Base-by-base conservation (phyloP, 139 green algal species). In the Mesostigma viride region DNA sequence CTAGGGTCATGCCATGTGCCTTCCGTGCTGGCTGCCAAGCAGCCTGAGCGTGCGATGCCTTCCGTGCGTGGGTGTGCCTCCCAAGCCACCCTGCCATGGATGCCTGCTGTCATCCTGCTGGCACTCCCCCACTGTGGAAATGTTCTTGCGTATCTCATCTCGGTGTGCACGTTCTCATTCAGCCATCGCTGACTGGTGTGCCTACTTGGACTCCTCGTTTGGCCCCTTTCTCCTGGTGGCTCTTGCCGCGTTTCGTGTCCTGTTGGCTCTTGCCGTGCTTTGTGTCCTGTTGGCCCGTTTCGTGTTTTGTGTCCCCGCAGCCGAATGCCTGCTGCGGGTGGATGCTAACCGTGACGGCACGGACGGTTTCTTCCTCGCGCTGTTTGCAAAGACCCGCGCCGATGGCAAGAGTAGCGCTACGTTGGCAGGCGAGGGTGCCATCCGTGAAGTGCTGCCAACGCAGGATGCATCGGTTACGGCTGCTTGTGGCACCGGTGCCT, bases 291-390 rank as follows among this genome's bases (percentile, higher is more conserved):
- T 14, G 8, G 40, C 8, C 40, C 40, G 40, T 24, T 24, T 14
- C 11, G 11, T 51, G 8, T 51, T 8, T 14, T 51, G 40, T 14
- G 40, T 14, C 11, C 40, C 11, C 14, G 69, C 69, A 75, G 69
- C 69, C 8, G 8, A 75, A 2, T 20, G 35, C 31, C 30, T 80
- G 6, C 17, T 80, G 31, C 62, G 74, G 30, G 64, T 47, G 28
- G 69, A 80, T 22, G 32, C 30, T 31, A 31, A 24, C 3, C 33
- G 68, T 30, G 74, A 77, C 56, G 31, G 69, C 11, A 74, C 33
- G 2, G 74, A 80, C 44, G 74, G 74, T 2, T 80, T 80, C 65
- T 80, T 80, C 31, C 63, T 80, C 2, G 74, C 74, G 0, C 30
- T 80, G 11, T 76, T n/a, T n/a, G n/a, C n/a, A n/a, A n/a, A n/a